Evolutionary conservation across 805 yeast genomes (phyloP), one percentile per base, ranked within the genome.

Genomic region (Nakazawaea sp.): DNA sequence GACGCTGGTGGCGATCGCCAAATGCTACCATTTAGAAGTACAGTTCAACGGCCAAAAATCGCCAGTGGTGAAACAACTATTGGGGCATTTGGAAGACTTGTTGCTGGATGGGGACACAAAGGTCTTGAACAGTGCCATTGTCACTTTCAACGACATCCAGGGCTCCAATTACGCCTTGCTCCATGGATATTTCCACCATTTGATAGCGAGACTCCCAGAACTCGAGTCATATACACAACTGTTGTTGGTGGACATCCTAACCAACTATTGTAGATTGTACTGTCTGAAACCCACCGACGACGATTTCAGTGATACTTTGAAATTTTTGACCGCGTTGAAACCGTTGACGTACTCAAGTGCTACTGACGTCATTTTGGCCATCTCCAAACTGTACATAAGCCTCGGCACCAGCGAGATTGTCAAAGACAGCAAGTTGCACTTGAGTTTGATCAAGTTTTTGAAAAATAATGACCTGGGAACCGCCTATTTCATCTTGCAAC

Each of bases 161-260:
- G 73, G 78, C 0, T 71, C 74, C 23, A 66, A 70, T 30, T 69
- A 82, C 55, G 82, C 74, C 2, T 55, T 83, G 24, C 56, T 90
- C 2, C 97, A 92, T 52, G 75, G 81, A 2, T 75, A 78, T 46
- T 83, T 70, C 52, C 69, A 83, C 21, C 67, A 59, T 44, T 40
- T 61, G 6, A 42, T 59, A 41, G 50, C 61, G 1, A 56, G 66
- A 23, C 44, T 75, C 19, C 45, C 50, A 0, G 64, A 69, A 2
- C 64, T 90, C 38, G 95, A 88, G 41, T 81, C 79, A 36, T 85
- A 88, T 82, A 60, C 86, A 7, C 88, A 83, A 49, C 55, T 69
- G 0, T 51, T 63, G 9, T 55, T 78, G 12, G 59, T 86, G 16
- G 84, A 83, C 33, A 46, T 84, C 4, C 61, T 89, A 34, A 71